A percentile compares a stretch with the other conserved stretches of the same genome.
Conservation (phyloP, 371 early-diverging fungal species). For the Fennellomyces sp. region DNA sequence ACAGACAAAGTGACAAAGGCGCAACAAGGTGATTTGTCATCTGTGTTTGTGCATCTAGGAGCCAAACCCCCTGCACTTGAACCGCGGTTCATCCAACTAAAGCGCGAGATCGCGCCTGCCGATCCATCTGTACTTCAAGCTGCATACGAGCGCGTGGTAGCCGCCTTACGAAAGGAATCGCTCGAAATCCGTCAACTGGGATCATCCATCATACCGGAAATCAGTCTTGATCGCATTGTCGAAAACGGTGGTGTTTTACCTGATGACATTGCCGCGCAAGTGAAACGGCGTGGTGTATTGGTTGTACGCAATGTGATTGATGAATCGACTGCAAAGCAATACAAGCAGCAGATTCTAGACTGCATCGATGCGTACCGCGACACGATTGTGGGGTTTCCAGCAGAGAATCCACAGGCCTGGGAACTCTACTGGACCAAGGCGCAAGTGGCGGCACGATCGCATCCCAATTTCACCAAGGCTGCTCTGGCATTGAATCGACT, state of each 20-base stretch:
- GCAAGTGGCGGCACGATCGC: conserved; percentile 23
- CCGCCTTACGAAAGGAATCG: conserved; percentile 19
- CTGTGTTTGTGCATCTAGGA: conserved; percentile 34
- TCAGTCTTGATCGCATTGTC: not conserved
- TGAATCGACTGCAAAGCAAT: not conserved
- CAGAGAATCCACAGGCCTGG: conserved; percentile 32
- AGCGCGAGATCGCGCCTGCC: conserved; percentile 18
- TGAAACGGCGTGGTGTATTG: conserved; percentile 29
- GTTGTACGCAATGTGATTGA: conserved; percentile 30
- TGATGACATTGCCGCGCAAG: conserved; percentile 13
- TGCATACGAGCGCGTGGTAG: conserved; percentile 26
- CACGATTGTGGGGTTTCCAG: conserved; percentile 24
- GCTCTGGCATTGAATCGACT: conserved; percentile 31
- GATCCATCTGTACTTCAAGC: conserved; percentile 17
- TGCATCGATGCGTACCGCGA: conserved; percentile 25
- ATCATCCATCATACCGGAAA: conserved; percentile 25
- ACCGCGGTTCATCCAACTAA: conserved; percentile 20
- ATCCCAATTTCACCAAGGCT: conserved; percentile 26
- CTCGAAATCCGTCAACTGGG: conserved; percentile 24
- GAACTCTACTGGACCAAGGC: conserved; percentile 35
- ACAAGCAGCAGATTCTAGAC: conserved; percentile 27
- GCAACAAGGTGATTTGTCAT: conserved; percentile 31
- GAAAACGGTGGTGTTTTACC: conserved; percentile 25
- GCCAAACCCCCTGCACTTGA: conserved; percentile 20
- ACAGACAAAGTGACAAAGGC: conserved; percentile 6